Conservation (phyloP, 192 early-diverging fungal species). For the Haplosporangium gracile region DNA sequence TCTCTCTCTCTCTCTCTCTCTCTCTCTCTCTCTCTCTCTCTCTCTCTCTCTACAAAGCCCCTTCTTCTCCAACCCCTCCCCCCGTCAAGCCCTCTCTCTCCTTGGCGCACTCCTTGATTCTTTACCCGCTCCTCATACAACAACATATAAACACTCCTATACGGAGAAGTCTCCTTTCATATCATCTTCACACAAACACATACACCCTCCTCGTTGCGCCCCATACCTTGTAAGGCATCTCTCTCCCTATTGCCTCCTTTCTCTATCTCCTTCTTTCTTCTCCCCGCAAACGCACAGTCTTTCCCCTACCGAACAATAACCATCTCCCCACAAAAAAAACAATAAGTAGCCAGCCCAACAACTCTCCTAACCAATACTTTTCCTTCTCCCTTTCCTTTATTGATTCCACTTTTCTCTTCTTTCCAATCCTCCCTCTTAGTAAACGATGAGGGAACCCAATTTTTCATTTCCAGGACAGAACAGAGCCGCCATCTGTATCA, state of each 20-base stretch:
- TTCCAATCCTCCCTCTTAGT: slow-evolving; percentile 24
- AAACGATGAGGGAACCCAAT: slow-evolving; percentile 85
- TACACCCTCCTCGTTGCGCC: not conserved
- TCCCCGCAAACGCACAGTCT: not conserved
- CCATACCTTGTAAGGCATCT: not conserved
- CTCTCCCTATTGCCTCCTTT: not conserved
- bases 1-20: too few species aligned
- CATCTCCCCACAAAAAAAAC: not conserved
- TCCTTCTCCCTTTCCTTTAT: slow-evolving; percentile 8
- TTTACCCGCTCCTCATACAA: not conserved
- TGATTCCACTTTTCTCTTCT: slow-evolving; percentile 22
- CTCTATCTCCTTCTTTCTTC: not conserved
- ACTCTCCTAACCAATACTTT: not conserved
- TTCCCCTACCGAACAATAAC: not conserved
- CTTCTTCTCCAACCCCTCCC: not conserved
- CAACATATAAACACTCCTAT: not conserved
- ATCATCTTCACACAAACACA: not conserved
- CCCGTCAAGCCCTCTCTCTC: not conserved
- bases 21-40: too few species aligned
- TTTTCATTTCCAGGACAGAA: slow-evolving; percentile 83
- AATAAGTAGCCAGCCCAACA: too few species aligned
- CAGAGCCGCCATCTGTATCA: slow-evolving; percentile 84
- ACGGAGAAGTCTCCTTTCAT: not conserved
- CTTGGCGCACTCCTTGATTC: not conserved
- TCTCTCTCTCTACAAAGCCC: not conserved